These are phyloP conservation scores for Pleurozium schreberi DNA, from an alignment of 225 moss, liverwort and hornwort genomes.

Conservation along the genomic window DNA sequence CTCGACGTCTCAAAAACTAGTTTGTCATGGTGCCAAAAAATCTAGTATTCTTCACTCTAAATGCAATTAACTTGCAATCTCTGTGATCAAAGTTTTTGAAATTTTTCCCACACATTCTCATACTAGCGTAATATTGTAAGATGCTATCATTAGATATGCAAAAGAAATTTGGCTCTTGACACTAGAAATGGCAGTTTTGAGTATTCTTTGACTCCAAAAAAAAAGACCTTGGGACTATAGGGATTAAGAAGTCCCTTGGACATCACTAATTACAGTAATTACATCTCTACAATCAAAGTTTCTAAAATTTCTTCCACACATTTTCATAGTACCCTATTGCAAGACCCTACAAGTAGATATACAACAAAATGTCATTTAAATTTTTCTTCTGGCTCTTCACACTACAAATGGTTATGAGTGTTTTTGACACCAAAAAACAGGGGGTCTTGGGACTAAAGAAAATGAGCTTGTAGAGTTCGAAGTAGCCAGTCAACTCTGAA, in stretches of 20 bases:
- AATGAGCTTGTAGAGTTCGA: background rate
- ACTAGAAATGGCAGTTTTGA: background rate
- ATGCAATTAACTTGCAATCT: too few species aligned
- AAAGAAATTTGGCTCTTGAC: too few species aligned
- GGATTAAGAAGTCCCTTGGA: background rate
- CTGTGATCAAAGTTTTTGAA: rapidly evolving
- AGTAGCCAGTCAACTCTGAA: background rate
- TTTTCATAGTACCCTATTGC: too few species aligned
- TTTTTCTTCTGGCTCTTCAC: too few species aligned
- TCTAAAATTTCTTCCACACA: too few species aligned
- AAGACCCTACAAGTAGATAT: too few species aligned
- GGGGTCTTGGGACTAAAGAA: background rate
- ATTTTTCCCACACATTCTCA: background rate
- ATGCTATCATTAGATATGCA: rapidly evolving
- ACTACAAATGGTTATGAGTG: too few species aligned
- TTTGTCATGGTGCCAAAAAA: background rate
- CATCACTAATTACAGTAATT: background rate
- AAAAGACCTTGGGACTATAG: background rate
- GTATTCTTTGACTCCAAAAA: background rate
- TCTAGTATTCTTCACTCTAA: too few species aligned
- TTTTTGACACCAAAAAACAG: too few species aligned
- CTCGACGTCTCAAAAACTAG: background rate
- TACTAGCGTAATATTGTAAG: background rate
- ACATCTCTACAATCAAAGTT: too few species aligned
- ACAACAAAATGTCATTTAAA: too few species aligned